Percentiles rank a stretch among this genome's conserved stretches.
phyloP scores from a whole-genome alignment of 805 yeast species.

The Candida corydali region DNA sequence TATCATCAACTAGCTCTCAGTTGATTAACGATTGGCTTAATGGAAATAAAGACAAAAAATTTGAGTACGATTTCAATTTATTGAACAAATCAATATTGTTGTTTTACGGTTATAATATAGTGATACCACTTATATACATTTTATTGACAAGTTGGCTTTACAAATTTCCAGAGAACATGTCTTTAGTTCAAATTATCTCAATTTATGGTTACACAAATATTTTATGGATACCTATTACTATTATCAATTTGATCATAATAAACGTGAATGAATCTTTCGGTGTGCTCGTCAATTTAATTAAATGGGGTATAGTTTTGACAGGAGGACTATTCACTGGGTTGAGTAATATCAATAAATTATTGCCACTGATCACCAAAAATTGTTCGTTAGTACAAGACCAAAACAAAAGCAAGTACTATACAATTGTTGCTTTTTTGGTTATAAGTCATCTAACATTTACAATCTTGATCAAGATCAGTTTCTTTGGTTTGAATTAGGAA shows the following conservation, averaged over 20 bases:
- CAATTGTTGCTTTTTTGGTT: slow-evolving; percentile 39
- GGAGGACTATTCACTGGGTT: slow-evolving; percentile 64
- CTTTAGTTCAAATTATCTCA: slow-evolving; percentile 60
- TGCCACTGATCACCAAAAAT: slow-evolving; percentile 31
- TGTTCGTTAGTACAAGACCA: slow-evolving; percentile 28
- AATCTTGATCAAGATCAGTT: slow-evolving; percentile 59
- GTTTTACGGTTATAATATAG: slow-evolving; percentile 71
- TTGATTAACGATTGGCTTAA: slow-evolving; percentile 55
- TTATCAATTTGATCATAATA: slow-evolving; percentile 53
- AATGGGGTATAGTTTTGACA: slow-evolving; percentile 58
- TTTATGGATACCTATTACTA: slow-evolving; percentile 81
- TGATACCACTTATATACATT: slow-evolving; percentile 58
- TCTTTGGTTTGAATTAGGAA: slow-evolving; percentile 44
- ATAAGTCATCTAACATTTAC: slow-evolving; percentile 56
- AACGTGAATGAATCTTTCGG: slow-evolving; percentile 29
- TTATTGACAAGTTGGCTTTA: slow-evolving; percentile 47
- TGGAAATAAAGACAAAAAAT: slow-evolving; percentile 37
- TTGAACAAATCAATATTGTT: slow-evolving; percentile 66
- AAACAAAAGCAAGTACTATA: slow-evolving; percentile 27
- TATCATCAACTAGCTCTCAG: slow-evolving; percentile 67
- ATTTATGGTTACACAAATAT: slow-evolving; percentile 83
- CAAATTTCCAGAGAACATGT: slow-evolving; percentile 46
- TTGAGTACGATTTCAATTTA: slow-evolving; percentile 56
- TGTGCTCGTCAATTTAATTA: slow-evolving; percentile 44
- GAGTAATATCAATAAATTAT: slow-evolving; percentile 46